Evolutionary conservation across 2,329 filamentous ascomycete genomes (phyloP), one percentile per base, ranked within the genome.

Genomic region (Penicillium italicum): DNA sequence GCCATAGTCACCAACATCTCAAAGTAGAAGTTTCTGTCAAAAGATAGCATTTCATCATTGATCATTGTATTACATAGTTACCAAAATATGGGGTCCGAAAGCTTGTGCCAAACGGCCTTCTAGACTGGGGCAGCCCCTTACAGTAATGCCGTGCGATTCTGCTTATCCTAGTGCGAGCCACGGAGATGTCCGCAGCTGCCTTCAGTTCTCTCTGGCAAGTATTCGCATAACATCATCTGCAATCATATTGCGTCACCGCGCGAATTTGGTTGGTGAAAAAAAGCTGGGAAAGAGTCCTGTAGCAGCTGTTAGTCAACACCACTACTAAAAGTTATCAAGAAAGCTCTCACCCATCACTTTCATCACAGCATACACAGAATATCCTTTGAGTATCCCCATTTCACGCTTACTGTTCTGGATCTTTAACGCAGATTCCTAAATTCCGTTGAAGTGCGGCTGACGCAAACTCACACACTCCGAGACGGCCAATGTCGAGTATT

Each of bases 331-430:
- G 9, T 7, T 26, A 26, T 24, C 1, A 5, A 37, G 11, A 38
- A 26, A 14, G 33, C 7, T 62, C 68, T 61, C 60, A 69, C 72
- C 70, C 24, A 72, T 61, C 4, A 76, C 50, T 63, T 71, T 76
- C 47, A 77, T 64, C 7, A 67, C 49, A 33, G 62, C 56, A 49
- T 42, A 76, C 70, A 76, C 74, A 11, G 68, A 20, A 53, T 65
- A 74, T 55, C 77, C 75, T 53, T 69, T 55, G 1, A 75, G 18
- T 0, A 70, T 10, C 4, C 61, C 58, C 67, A 75, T 69, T 33
- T 71, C 57, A 38, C 65, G 61, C 56, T 77, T 77, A 14, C 56
- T 65, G 18, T 63, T 62, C 49, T 76, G 71, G 56, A 67, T 71
- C 16, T 62, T 53, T 59, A 66, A 67, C 4, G 71, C 70, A 20